These are phyloP conservation scores for Diaporthe sp. DNA, from an alignment of 2,329 filamentous ascomycete species.

Conservation along the genomic window DNA sequence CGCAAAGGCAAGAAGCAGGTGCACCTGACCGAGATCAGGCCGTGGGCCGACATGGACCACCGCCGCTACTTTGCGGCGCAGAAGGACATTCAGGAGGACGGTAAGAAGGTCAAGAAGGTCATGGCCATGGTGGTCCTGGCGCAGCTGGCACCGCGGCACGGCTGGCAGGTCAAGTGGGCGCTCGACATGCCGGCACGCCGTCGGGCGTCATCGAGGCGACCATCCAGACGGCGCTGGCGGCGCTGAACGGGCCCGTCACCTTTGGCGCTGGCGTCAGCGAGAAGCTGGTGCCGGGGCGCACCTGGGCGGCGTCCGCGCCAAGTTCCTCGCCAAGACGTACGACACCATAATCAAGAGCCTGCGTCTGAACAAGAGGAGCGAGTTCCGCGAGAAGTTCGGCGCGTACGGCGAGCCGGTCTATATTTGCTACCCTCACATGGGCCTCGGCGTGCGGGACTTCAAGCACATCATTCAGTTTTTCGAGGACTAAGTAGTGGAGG, in stretches of 20 bases:
- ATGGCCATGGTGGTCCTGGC: conserved; percentile 84
- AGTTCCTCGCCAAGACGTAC: conserved; percentile 85
- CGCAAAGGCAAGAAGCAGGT: conserved; percentile 84
- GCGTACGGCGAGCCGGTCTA: conserved; percentile 86
- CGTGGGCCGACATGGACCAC: conserved; percentile 87
- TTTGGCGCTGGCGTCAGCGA: conserved; percentile 86
- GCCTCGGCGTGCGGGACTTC: conserved; percentile 83
- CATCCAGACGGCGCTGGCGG: conserved; percentile 74
- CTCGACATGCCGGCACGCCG: conserved; percentile 91
- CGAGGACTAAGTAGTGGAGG: conserved; percentile 62
- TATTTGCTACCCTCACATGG: conserved; percentile 89
- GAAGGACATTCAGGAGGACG: conserved; percentile 78
- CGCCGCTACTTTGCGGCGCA: conserved; percentile 87
- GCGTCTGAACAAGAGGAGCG: conserved; percentile 83
- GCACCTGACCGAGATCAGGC: conserved; percentile 88
- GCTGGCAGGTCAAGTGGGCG: conserved; percentile 97
- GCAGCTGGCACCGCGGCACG: conserved; percentile 81
- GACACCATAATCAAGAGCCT: conserved; percentile 84
- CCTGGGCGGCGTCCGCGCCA: conserved; percentile 81
- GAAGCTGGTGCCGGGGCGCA: conserved; percentile 84
- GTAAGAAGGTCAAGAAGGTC: conserved; percentile 61
- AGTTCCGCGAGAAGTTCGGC: conserved; percentile 92
- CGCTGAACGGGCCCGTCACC: conserved; percentile 72
- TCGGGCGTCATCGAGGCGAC: conserved; percentile 88
- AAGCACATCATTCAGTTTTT: conserved; percentile 93